These are phyloP conservation scores for Adansonia digitata DNA, from an alignment of 345 rosid genomes.

Conservation along the genomic window DNA sequence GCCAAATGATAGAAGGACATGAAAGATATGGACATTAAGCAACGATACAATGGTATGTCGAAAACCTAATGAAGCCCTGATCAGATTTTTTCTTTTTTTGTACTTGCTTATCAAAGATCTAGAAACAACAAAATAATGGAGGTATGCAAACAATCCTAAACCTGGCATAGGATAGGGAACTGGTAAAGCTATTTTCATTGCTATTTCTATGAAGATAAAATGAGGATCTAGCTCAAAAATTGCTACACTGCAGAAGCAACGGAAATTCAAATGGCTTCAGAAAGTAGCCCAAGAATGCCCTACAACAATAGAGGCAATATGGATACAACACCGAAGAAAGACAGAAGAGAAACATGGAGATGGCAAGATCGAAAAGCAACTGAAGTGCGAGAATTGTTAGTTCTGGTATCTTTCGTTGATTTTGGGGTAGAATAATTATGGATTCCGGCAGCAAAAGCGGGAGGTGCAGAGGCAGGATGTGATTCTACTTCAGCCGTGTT, in stretches of 20 bases:
- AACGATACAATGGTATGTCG: background rate
- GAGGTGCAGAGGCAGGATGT: constrained; percentile 42
- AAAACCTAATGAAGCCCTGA: background rate
- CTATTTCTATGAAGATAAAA: constrained; percentile 3
- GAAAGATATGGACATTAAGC: background rate
- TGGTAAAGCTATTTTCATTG: background rate
- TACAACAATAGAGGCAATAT: constrained; percentile 20
- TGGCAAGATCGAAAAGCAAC: constrained; percentile 20
- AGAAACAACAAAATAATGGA: too few relatives aligned
- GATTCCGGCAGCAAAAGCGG: constrained; percentile 61
- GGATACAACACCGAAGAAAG: constrained; percentile 13
- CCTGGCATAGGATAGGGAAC: too few relatives aligned
- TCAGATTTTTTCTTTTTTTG: too few relatives aligned
- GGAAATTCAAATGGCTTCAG: too few relatives aligned
- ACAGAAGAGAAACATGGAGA: constrained; percentile 7
- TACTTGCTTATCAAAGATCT: background rate
- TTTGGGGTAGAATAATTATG: constrained; percentile 35
- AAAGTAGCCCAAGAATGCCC: constrained; percentile 7
- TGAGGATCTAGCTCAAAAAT: background rate
- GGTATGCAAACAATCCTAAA: background rate
- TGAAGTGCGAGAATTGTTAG: constrained; percentile 30
- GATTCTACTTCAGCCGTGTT: constrained; percentile 27
- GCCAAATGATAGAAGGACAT: background rate
- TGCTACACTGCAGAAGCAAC: too few relatives aligned
- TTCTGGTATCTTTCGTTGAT: constrained; percentile 26